A percentile compares a stretch with the other conserved stretches of the same genome.
Conservation (phyloP, 345 rosid species). For the Zanthoxylum bungeanum region DNA sequence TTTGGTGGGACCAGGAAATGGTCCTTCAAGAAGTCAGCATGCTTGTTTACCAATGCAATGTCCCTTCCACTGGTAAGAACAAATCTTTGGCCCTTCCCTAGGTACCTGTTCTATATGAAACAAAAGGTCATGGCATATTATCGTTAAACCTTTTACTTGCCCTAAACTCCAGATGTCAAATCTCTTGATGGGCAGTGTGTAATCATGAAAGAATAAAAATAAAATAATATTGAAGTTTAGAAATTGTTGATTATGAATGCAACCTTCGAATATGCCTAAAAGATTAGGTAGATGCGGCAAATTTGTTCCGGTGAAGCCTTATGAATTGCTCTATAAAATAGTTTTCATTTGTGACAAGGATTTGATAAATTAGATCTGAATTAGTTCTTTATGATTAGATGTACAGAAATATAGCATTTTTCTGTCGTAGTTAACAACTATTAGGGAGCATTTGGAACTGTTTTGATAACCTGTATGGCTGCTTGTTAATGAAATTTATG, state of each 20-base stretch:
- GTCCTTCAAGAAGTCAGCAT: conserved; percentile 14
- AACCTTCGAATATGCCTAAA: not conserved
- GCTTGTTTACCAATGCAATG: conserved; percentile 26
- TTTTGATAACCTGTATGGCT: not conserved
- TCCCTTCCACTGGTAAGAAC: conserved; percentile 19
- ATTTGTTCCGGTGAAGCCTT: not conserved
- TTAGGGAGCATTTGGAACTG: not conserved
- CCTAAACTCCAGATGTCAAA: not conserved
- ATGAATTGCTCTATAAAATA: not conserved
- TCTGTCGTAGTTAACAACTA: not conserved
- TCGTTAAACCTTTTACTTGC: not conserved
- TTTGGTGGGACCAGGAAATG: conserved; percentile 14
- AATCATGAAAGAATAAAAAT: not conserved
- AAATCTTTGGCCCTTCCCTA: conserved; percentile 22
- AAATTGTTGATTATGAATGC: not conserved
- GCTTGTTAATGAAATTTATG: not conserved
- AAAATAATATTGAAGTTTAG: not conserved
- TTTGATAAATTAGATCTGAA: not conserved
- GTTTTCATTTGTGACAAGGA: not conserved
- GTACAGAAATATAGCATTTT: not conserved
- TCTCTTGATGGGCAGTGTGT: not conserved
- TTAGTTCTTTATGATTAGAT: not conserved
- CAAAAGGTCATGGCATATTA: not conserved
- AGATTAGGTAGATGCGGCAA: not conserved
- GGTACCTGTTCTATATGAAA: conserved; percentile 11